Conservation (phyloP, 495 filamentous ascomycete species). For the Hypoxylon intermedium region DNA sequence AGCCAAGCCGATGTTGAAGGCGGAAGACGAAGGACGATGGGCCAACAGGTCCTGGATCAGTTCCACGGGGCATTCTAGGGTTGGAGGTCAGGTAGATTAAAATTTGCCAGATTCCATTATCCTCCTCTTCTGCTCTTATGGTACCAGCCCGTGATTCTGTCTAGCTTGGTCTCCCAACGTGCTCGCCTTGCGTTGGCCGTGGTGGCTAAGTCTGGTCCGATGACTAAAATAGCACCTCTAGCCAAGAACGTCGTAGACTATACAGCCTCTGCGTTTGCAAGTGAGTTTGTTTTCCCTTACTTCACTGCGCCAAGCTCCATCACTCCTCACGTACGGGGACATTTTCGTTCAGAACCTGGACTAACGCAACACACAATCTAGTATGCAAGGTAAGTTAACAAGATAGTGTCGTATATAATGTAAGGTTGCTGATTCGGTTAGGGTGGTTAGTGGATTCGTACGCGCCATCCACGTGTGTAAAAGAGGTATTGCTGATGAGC, state of each 20-base stretch:
- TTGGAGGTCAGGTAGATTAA: not conserved
- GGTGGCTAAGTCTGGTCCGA: conserved; percentile 1
- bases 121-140: no score
- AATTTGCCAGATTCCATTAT: no score
- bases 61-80: conserved; percentile 65
- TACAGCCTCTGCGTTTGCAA: not conserved
- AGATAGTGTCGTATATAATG: no score
- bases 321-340: not conserved
- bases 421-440: no score
- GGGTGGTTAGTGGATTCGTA: no score
- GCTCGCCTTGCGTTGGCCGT: not conserved
- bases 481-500: conserved; percentile 5
- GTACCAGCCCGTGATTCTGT: no score
- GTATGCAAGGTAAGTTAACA: no score
- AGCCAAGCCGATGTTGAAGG: conserved; percentile 48
- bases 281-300: not conserved
- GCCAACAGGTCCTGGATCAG: conserved; percentile 70
- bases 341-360: no score
- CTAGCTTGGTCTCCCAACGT: no score
- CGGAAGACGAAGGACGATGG: conserved; percentile 64
- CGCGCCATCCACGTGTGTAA: conserved; percentile 15
- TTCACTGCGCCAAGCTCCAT: not conserved
- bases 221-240: conserved; percentile 9
- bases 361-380: no score
- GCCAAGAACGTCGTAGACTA: not conserved